Conservation (phyloP, 2,329 filamentous ascomycete species). For the Phaeophleospora eucalypticola region DNA sequence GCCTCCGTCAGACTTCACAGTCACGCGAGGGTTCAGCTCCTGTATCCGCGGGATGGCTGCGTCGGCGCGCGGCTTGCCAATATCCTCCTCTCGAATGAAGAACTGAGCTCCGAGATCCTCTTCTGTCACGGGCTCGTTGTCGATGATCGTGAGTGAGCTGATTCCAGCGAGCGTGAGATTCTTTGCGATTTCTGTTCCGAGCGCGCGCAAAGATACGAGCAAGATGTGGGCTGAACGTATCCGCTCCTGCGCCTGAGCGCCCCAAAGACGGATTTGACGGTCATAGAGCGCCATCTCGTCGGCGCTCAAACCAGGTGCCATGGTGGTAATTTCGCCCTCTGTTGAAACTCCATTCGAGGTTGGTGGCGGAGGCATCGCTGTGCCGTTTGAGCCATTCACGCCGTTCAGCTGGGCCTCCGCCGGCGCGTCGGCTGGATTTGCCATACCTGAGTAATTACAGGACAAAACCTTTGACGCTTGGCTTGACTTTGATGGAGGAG, state of each 20-base stretch:
- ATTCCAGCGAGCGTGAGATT: conserved; percentile 94
- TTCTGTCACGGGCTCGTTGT: conserved; percentile 69
- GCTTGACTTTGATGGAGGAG: background rate
- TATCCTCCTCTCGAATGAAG: conserved; percentile 66
- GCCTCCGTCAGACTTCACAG: conserved; percentile 49
- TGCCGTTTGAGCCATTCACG: conserved; percentile 12
- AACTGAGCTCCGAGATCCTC: conserved; percentile 68
- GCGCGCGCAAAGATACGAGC: conserved; percentile 78
- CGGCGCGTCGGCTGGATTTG: background rate
- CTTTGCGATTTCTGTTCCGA: conserved; percentile 94
- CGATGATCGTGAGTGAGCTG: conserved; percentile 81
- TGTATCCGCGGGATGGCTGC: conserved; percentile 74
- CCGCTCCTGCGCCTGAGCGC: conserved; percentile 83
- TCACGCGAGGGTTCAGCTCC: conserved; percentile 85
- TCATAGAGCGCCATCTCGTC: conserved; percentile 98
- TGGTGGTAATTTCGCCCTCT: conserved; percentile 19
- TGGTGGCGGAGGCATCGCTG: conserved; percentile 9
- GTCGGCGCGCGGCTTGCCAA: conserved; percentile 81
- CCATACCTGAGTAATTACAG: background rate
- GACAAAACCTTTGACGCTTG: background rate
- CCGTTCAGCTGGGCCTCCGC: background rate
- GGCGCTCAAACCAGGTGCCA: conserved; percentile 37
- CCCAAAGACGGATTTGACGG: conserved; percentile 95
- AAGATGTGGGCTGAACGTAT: conserved; percentile 87
- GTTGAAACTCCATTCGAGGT: conserved; percentile 17